Evolutionary conservation across 441 rosid genomes (phyloP).

Genomic region (Capsella rubella): DNA sequence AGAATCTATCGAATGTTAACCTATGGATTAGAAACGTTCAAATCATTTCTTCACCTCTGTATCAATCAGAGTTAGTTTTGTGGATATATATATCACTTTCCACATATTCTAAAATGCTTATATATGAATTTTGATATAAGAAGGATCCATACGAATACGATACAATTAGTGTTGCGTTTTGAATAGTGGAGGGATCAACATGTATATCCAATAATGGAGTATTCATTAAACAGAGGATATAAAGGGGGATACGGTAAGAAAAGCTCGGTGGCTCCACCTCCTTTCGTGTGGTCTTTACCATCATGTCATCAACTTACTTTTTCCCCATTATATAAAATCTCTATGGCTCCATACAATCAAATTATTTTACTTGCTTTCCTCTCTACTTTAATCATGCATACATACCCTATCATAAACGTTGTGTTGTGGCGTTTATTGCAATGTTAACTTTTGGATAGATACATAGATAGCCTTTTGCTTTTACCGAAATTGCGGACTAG

Average conservation of each 20-base stretch:
- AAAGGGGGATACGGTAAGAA: slow-evolving; percentile 11
- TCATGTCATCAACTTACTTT: slow-evolving; percentile 27
- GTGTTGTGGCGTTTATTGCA: slow-evolving; percentile 9
- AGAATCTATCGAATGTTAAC: background rate
- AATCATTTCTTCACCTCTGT: background rate
- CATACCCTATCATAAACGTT: slow-evolving; percentile 8
- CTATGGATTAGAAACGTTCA: background rate
- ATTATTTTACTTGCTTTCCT: slow-evolving; percentile 21
- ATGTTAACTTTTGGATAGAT: slow-evolving; percentile 10
- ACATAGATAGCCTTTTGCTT: slow-evolving; percentile 12
- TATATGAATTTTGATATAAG: background rate
- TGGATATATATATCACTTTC: background rate
- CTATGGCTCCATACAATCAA: background rate
- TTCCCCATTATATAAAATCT: background rate
- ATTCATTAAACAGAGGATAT: slow-evolving; percentile 21
- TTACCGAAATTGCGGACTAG: slow-evolving; percentile 30
- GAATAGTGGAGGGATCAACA: no score
- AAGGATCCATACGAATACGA: background rate
- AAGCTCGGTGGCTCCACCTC: slow-evolving; percentile 41
- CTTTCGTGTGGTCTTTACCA: slow-evolving; percentile 29
- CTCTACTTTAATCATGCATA: slow-evolving; percentile 11
- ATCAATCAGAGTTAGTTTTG: no score
- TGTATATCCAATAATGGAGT: slow-evolving; percentile 13
- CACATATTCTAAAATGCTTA: background rate
- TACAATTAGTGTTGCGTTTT: no score